A percentile compares a stretch with the other conserved stretches of the same genome.
phyloP scores from a whole-genome alignment of 1,139 yeast species.

The Pichia sp. region DNA sequence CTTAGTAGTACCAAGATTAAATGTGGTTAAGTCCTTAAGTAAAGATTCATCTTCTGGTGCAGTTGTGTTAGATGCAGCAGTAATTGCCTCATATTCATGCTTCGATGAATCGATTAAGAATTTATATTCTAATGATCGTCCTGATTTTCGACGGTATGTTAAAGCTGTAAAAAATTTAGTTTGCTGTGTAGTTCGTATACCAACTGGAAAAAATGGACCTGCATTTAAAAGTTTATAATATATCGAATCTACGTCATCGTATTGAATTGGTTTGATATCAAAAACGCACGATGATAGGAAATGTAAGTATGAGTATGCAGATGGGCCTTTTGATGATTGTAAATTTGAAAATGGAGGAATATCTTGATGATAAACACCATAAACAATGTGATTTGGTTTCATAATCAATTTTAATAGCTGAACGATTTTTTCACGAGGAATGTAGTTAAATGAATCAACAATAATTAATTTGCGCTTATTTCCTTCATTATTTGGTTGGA shows the following conservation, averaged over 20 bases:
- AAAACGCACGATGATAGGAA: constrained; percentile 71
- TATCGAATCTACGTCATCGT: constrained; percentile 42
- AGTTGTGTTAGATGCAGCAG: constrained; percentile 27
- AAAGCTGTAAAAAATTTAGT: constrained; percentile 43
- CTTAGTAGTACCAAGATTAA: constrained; percentile 68
- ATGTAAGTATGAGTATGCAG: constrained; percentile 32
- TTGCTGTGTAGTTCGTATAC: constrained; percentile 37
- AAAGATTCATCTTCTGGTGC: constrained; percentile 40
- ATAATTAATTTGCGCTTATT: constrained; percentile 35
- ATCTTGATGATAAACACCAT: constrained; percentile 59
- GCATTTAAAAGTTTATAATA: constrained; percentile 33
- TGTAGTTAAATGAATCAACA: constrained; percentile 64
- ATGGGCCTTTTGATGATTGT: constrained; percentile 16
- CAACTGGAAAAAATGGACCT: constrained; percentile 39
- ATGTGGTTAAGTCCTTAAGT: constrained; percentile 74
- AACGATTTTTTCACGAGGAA: constrained; percentile 42
- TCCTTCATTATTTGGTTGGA: neutral
- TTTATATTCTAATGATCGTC: constrained; percentile 59
- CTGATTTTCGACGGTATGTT: constrained; percentile 74
- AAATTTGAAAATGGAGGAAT: constrained; percentile 30
- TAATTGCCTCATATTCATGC: constrained; percentile 42
- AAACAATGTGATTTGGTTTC: constrained; percentile 47
- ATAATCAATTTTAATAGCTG: constrained; percentile 49
- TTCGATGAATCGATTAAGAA: constrained; percentile 45
- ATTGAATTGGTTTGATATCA: constrained; percentile 42